Evolutionary conservation across 1,139 yeast genomes (phyloP), one percentile per base, ranked within the genome.

Genomic region (Hyphopichia burtonii): DNA sequence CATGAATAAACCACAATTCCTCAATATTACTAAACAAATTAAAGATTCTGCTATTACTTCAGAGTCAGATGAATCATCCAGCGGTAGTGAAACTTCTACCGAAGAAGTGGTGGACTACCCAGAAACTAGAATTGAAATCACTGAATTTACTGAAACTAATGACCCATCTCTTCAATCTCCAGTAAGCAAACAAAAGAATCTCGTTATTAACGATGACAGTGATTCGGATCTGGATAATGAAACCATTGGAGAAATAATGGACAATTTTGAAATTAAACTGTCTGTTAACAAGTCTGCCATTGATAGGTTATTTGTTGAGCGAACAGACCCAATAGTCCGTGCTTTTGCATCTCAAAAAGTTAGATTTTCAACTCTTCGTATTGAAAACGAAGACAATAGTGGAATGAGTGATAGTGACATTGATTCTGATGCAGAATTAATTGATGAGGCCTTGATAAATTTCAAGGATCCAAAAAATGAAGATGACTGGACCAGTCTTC

Each of bases 211-310:
- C 11, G 28, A 25, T 8, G 28, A 25, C 12, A 25, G 28, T 11
- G 63, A 58, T 40, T 40, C 39, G 36, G 65, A 58, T 40, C 59
- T 66, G 0, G 69, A 63, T 44, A 51, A 53, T 30, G 66, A 61
- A 25, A 36, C 50, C 33, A 58, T 58, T n/a, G 39, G 17, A 11
- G 18, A 18, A 14, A 27, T 17, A 22, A 19, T 22, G 38, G 25
- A 36, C 16, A 12, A 28, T 18, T 18, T 31, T 31, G 22, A 31
- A 8, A 16, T 12, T 8, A 31, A 31, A 11, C n/a, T 31, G 12
- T 6, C 34, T 4, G 22, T 31, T 11, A 16, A 31, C 6, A 18
- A 17, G 6, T 17, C 10, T 3, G 9, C 11, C 3, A 31, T 31
- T 31, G 34, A 31, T 17, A 4, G 34, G 6, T 17, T 31, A 17